These are phyloP conservation scores for Nigrospora sphaerica DNA, from an alignment of 2,329 filamentous ascomycete species.

Conservation along the genomic window DNA sequence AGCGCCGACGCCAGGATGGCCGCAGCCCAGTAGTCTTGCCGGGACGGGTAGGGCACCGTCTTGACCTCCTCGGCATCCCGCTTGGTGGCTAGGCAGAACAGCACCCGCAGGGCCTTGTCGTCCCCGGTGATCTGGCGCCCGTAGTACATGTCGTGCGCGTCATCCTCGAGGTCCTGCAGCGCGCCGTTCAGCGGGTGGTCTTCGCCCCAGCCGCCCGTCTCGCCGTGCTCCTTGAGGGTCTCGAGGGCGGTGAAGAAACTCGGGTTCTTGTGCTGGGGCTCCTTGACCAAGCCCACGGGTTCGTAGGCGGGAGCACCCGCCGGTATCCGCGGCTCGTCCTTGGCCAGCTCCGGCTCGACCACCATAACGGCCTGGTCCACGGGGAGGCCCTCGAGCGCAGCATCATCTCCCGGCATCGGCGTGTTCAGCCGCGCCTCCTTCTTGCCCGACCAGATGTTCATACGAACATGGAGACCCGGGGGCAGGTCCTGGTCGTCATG, in stretches of 20 bases:
- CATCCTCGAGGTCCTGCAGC: slow-evolving; percentile 52
- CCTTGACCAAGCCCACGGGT: slow-evolving; percentile 48
- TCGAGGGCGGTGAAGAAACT: slow-evolving; percentile 40
- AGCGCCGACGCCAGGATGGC: slow-evolving; percentile 49
- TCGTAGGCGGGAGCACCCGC: slow-evolving; percentile 51
- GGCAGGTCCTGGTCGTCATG: slow-evolving; percentile 60
- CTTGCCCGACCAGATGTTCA: slow-evolving; percentile 56
- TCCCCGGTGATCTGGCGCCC: slow-evolving; percentile 56
- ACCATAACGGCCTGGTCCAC: slow-evolving; percentile 46
- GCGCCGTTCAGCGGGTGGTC: slow-evolving; percentile 35
- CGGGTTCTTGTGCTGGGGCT: slow-evolving; percentile 32
- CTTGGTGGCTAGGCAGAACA: slow-evolving; percentile 49
- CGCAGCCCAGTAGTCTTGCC: slow-evolving; percentile 43
- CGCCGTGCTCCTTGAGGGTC: slow-evolving; percentile 37
- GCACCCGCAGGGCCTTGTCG: slow-evolving; percentile 40
- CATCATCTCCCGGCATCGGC: slow-evolving; percentile 37
- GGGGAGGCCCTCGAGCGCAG: slow-evolving; percentile 41
- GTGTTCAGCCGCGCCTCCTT: slow-evolving; percentile 62
- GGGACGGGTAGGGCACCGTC: slow-evolving; percentile 15
- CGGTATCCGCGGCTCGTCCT: slow-evolving; percentile 27
- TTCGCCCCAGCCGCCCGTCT: slow-evolving; percentile 12
- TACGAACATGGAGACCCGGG: slow-evolving; percentile 56
- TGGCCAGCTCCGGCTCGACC: slow-evolving; percentile 39
- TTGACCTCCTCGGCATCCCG: slow-evolving; percentile 12
- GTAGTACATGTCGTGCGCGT: slow-evolving; percentile 65